Conservation (phyloP, 768 basidiomycete genomes). For the Cubamyces lactineus region DNA sequence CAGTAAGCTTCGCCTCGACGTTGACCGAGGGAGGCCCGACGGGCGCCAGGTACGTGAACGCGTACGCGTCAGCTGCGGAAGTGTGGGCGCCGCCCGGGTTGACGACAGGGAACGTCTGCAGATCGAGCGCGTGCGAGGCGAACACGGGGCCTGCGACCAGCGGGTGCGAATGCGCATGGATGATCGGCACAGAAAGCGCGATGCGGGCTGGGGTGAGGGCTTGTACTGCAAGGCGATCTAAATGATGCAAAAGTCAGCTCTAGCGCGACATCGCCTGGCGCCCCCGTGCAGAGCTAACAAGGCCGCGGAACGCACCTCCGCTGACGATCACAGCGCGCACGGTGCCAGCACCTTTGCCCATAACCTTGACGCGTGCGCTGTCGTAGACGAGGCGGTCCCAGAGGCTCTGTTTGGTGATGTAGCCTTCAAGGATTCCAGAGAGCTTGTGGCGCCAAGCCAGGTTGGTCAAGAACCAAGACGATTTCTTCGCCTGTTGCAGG, state of each 20-base stretch:
- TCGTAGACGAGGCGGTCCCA: slow-evolving; percentile 85
- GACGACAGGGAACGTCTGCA: slow-evolving; percentile 66
- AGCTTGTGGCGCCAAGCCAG: slow-evolving; percentile 82
- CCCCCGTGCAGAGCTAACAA: neutral
- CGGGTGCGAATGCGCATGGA: slow-evolving; percentile 64
- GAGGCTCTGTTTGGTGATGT: slow-evolving; percentile 74
- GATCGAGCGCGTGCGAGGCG: slow-evolving; percentile 81
- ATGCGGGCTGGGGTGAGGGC: slow-evolving; percentile 66
- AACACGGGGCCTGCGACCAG: slow-evolving; percentile 77
- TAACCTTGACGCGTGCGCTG: slow-evolving; percentile 57
- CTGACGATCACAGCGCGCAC: slow-evolving; percentile 72
- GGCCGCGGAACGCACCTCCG: slow-evolving; percentile 54
- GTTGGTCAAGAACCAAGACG: slow-evolving; percentile 49
- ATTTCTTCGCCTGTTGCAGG: slow-evolving; percentile 53
- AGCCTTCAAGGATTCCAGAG: slow-evolving; percentile 69
- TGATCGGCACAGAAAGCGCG: slow-evolving; percentile 75
- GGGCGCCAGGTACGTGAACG: slow-evolving; percentile 48
- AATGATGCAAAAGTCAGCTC: neutral
- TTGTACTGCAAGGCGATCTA: slow-evolving; percentile 55
- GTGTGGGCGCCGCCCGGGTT: slow-evolving; percentile 2
- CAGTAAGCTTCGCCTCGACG: slow-evolving; percentile 79
- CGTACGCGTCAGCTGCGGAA: slow-evolving; percentile 36
- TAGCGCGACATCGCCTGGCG: too few relatives aligned
- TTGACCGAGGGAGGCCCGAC: slow-evolving; percentile 86
- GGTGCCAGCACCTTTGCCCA: slow-evolving; percentile 63